phyloP scores from a whole-genome alignment of 371 early-diverging fungal genomes.

The Lichtheimia ornata region DNA sequence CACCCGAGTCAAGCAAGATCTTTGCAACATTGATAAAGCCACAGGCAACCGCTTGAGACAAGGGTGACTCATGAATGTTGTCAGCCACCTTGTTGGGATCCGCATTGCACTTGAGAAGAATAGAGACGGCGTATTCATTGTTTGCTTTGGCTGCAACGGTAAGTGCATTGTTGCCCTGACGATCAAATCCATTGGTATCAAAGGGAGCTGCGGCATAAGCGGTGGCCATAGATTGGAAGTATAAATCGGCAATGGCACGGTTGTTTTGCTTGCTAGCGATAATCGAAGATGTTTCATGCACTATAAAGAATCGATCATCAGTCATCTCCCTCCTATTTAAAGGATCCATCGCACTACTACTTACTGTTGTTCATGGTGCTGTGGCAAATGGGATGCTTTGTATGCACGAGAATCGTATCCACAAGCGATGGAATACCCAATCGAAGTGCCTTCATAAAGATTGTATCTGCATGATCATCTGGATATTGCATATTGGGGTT shows the following conservation, averaged over 20 bases:
- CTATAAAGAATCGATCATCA: neutral
- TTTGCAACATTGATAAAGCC: slow-evolving; percentile 7
- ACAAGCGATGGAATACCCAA: slow-evolving; percentile 14
- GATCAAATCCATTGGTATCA: slow-evolving; percentile 26
- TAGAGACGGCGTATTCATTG: slow-evolving; percentile 21
- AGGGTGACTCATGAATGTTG: neutral
- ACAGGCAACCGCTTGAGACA: neutral
- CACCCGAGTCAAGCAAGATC: slow-evolving; percentile 14
- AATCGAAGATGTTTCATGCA: slow-evolving; percentile 25
- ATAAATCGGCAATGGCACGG: slow-evolving; percentile 7
- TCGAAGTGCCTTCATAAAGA: slow-evolving; percentile 32
- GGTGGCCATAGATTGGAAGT: slow-evolving; percentile 5
- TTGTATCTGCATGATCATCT: slow-evolving; percentile 22
- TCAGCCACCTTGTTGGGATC: slow-evolving; percentile 19
- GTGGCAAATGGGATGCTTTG: slow-evolving; percentile 21
- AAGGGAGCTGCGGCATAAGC: too few relatives aligned
- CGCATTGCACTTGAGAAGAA: slow-evolving; percentile 31
- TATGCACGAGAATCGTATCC: slow-evolving; percentile 7
- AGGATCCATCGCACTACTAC: neutral
- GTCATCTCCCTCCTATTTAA: neutral
- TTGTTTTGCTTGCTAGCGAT: slow-evolving; percentile 20
- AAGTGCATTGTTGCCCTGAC: slow-evolving; percentile 24
- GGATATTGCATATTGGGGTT: slow-evolving; percentile 26
- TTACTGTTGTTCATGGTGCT: slow-evolving; percentile 30
- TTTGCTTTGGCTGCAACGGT: slow-evolving; percentile 32